phyloP scores from a whole-genome alignment of 2,329 filamentous ascomycete species.

The Orbilia javanica region DNA sequence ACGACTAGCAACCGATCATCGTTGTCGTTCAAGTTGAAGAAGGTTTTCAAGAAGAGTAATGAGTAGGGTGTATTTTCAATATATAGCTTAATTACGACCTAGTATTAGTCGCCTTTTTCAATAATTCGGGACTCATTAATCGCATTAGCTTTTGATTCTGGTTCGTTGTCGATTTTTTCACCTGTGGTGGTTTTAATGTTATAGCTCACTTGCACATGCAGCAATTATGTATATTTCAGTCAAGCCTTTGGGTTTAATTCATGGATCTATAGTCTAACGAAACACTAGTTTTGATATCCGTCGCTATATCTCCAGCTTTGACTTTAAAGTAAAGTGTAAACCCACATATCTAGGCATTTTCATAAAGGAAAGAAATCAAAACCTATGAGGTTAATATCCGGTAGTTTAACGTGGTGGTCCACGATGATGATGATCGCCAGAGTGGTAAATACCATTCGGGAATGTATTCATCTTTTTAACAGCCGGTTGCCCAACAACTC shows the following conservation, averaged over 20 bases:
- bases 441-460: not conserved
- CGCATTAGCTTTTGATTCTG: not conserved
- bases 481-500: not conserved
- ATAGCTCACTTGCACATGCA: not conserved
- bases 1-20: conserved; percentile 42
- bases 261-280: not conserved
- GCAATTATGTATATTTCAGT: not conserved
- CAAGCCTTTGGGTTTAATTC: not conserved
- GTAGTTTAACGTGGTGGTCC: no score
- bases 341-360: no score
- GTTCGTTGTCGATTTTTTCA: not conserved
- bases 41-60: conserved; percentile 31
- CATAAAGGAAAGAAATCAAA: no score
- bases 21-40: conserved; percentile 46
- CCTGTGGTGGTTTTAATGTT: not conserved
- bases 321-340: no score
- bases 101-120: not conserved
- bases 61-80: not conserved
- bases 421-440: not conserved
- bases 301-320: no score
- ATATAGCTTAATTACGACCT: not conserved
- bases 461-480: not conserved
- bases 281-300: no score
- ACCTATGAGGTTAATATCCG: no score
- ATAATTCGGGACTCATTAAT: not conserved